Base-by-base conservation (phyloP, 2,329 filamentous ascomycete genomes). In the Alternaria triticina region DNA sequence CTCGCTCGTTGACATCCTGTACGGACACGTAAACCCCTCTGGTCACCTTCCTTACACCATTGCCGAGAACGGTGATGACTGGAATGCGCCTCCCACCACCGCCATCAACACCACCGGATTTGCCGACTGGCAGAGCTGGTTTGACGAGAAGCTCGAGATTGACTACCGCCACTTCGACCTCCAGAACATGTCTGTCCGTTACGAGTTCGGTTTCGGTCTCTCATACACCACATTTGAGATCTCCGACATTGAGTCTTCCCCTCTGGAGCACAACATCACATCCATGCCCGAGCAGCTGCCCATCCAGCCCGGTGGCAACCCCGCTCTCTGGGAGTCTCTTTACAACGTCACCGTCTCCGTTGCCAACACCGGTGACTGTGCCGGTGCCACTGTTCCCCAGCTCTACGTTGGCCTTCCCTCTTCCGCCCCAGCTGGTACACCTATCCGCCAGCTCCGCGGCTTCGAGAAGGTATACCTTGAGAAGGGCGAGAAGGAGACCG, bases 21-120 rank as follows among this genome's bases (percentile, higher is more conserved):
- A 94, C 62, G 94, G 94, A 8, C 86, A 90, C 23, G 86, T 89
- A 11, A 95, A 93, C 72, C 90, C 90, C 0, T 93, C 88, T 54
- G 94, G 94, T 20, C 90, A 92, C 61, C 83, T 97, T 3, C 94
- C 94, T 0, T 97, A 96, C 80, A 97, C 93, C 1, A 91, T 97
- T 49, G 93, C 92, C 10, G 89, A 89, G 71, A 85, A 84, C 1
- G 83, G 90, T 1, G 83, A 86, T 28, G 93, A 97, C 76, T 95
- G 96, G 72, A 71, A 74, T 25, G 74, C 74, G 4, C 75, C 87
- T 0, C 77, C 80, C 23, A 80, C 72, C 20, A 77, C 75, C 17
- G 79, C 76, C 40, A 77, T 78, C 54, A 82, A 82, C 67, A 80
- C 78, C 10, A 77, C 73, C 12, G 78, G 80, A 51, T 74, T 73